phyloP scores from a whole-genome alignment of 2,329 filamentous ascomycete species.

The Plenodomus biglobosus region DNA sequence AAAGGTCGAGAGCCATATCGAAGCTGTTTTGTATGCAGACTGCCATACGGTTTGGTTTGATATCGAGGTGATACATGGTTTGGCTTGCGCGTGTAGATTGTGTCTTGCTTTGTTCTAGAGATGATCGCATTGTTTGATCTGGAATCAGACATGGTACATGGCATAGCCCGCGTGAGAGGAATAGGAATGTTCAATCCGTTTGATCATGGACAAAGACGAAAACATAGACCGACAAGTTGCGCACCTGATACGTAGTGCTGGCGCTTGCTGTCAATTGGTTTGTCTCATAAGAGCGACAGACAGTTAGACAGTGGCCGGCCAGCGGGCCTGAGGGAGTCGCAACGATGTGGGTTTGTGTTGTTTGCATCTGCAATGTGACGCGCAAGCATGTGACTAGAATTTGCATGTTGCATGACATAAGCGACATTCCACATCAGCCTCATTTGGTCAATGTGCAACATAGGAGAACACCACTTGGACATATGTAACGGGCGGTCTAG shows the following conservation, averaged over 20 bases:
- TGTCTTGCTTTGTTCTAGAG: constrained; percentile 11
- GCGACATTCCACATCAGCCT: constrained; percentile 1
- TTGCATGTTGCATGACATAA: constrained; percentile 11
- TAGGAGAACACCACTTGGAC: background rate
- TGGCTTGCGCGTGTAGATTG: constrained; percentile 16
- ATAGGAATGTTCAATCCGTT: constrained; percentile 11
- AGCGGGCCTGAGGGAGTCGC: constrained; percentile 17
- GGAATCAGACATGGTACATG: constrained; percentile 1
- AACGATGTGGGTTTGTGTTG: constrained; percentile 32
- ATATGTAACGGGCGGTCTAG: too few species aligned
- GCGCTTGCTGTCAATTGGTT: constrained; percentile 31
- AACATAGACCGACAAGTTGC: constrained; percentile 19
- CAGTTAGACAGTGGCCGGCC: constrained; percentile 18
- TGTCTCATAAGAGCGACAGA: constrained; percentile 23
- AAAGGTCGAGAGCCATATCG: constrained; percentile 8
- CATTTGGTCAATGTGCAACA: background rate
- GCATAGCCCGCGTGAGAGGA: background rate
- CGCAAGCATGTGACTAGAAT: constrained; percentile 13
- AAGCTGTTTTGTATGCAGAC: constrained; percentile 23
- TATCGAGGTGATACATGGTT: constrained; percentile 10
- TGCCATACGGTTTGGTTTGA: constrained; percentile 20
- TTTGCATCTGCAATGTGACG: constrained; percentile 26
- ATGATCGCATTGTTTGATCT: constrained; percentile 14
- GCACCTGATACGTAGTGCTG: constrained; percentile 28
- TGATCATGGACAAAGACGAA: constrained; percentile 5